These are phyloP conservation scores for Ascobolus immersus DNA, from an alignment of 495 filamentous ascomycete species.

Conservation along the genomic window DNA sequence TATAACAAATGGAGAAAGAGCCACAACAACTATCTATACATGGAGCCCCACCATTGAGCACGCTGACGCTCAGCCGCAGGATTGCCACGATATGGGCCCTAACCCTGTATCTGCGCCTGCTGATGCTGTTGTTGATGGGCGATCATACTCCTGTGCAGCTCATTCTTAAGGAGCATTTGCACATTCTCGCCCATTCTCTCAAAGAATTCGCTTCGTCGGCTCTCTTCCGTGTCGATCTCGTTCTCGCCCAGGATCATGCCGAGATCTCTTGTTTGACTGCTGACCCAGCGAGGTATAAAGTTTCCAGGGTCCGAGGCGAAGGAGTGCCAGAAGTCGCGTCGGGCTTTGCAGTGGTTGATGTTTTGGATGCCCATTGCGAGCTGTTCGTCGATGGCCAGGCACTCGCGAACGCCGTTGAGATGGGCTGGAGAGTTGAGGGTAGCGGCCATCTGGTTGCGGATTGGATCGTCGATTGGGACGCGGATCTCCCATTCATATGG, in stretches of 20 bases:
- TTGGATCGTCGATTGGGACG: slow-evolving; percentile 61
- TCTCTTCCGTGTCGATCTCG: slow-evolving; percentile 32
- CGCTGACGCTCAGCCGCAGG: no score
- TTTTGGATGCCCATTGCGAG: slow-evolving; percentile 55
- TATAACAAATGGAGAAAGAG: no score
- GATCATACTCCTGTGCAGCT: no score
- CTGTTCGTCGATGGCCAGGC: slow-evolving; percentile 53
- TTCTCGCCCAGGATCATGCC: slow-evolving; percentile 74
- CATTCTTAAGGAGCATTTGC: slow-evolving; percentile 12
- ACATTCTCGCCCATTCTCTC: slow-evolving; percentile 14
- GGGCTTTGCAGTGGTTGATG: slow-evolving; percentile 51
- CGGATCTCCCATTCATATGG: slow-evolving; percentile 74
- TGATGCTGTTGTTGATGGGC: slow-evolving; percentile 12
- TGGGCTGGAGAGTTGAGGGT: slow-evolving; percentile 32
- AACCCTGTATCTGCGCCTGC: not conserved
- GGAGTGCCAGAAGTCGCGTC: slow-evolving; percentile 54
- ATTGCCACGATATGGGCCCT: no score
- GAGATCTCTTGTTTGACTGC: slow-evolving; percentile 66
- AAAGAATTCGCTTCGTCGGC: slow-evolving; percentile 29
- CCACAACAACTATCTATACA: no score
- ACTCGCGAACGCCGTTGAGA: slow-evolving; percentile 37
- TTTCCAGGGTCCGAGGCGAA: slow-evolving; percentile 55
- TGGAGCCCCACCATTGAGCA: no score
- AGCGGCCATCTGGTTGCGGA: slow-evolving; percentile 37
- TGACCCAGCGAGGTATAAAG: slow-evolving; percentile 64